Percentiles rank a stretch among this genome's conserved stretches.
Evolutionary conservation across 805 yeast genomes (phyloP).

Genomic region (Hanseniaspora singularis): DNA sequence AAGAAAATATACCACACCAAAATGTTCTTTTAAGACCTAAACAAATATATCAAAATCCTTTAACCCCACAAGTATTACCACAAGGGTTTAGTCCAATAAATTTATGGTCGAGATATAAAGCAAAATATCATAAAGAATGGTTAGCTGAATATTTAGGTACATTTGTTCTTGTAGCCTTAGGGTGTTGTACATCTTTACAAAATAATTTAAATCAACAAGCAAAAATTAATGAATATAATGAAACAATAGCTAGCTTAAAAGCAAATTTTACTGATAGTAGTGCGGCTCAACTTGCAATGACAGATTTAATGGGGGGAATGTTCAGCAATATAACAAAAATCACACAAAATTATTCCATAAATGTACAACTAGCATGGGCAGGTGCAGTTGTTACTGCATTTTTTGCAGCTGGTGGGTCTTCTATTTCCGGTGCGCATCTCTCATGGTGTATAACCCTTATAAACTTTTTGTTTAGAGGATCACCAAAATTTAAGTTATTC

Average conservation of each 20-base stretch:
- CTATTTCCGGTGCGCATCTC: constrained; percentile 46
- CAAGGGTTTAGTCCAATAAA: constrained; percentile 30
- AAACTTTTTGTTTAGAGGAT: constrained; percentile 39
- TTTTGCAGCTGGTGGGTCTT: constrained; percentile 38
- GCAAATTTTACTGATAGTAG: not conserved
- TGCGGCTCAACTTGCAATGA: not conserved
- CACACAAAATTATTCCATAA: constrained; percentile 9
- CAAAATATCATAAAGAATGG: constrained; percentile 33
- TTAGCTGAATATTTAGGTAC: constrained; percentile 45
- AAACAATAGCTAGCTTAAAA: not conserved
- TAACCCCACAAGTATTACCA: constrained; percentile 31
- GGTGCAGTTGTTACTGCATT: constrained; percentile 43
- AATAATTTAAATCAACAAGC: constrained; percentile 17
- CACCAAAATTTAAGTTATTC: constrained; percentile 38
- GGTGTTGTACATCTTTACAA: constrained; percentile 41
- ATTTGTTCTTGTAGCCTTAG: constrained; percentile 35
- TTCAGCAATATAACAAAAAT: not conserved
- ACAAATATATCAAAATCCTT: constrained; percentile 30
- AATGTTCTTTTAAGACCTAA: constrained; percentile 28
- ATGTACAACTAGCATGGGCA: constrained; percentile 35
- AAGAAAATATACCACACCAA: too few relatives aligned
- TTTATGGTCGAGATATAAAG: constrained; percentile 29
- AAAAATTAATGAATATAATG: constrained; percentile 3
- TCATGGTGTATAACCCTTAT: constrained; percentile 43
- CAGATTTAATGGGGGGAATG: constrained; percentile 1